phyloP scores from a whole-genome alignment of 2,329 filamentous ascomycete species.

The Hypoxylon rubiginosum region DNA sequence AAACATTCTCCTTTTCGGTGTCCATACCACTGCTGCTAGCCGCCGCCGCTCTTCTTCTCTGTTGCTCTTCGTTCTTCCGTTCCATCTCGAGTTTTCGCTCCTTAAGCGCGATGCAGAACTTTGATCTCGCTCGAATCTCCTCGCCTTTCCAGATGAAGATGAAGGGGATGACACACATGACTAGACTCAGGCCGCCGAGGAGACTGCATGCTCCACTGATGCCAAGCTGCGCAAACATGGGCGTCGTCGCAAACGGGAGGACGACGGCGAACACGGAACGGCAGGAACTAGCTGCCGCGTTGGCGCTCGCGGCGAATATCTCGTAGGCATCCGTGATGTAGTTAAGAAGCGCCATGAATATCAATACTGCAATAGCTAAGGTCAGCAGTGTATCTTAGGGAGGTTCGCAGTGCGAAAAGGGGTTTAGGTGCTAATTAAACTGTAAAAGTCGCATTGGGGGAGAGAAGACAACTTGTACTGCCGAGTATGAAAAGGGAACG shows the following conservation, averaged over 20 bases:
- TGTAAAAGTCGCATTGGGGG: too few species aligned
- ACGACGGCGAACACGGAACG: constrained; percentile 66
- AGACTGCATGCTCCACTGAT: constrained; percentile 66
- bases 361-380: constrained; percentile 56
- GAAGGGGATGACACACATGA: constrained; percentile 66
- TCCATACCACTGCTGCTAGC: background rate
- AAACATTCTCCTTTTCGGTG: constrained; percentile 34
- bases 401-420: too few species aligned
- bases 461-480: too few species aligned
- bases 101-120: constrained; percentile 72
- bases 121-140: constrained; percentile 67
- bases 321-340: constrained; percentile 78
- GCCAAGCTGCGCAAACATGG: constrained; percentile 63
- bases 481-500: too few species aligned
- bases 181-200: constrained; percentile 63
- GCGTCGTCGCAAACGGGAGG: constrained; percentile 67
- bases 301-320: constrained; percentile 70
- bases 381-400: constrained; percentile 15
- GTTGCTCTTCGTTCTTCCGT: constrained; percentile 56
- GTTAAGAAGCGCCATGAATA: constrained; percentile 73
- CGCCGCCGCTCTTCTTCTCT: constrained; percentile 29
- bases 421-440: too few species aligned
- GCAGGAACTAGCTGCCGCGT: constrained; percentile 64
- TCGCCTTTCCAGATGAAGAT: constrained; percentile 68
- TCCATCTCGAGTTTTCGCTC: constrained; percentile 64